Base-by-base conservation (phyloP, 2,329 filamentous ascomycete species). In the Monosporascus sp. region DNA sequence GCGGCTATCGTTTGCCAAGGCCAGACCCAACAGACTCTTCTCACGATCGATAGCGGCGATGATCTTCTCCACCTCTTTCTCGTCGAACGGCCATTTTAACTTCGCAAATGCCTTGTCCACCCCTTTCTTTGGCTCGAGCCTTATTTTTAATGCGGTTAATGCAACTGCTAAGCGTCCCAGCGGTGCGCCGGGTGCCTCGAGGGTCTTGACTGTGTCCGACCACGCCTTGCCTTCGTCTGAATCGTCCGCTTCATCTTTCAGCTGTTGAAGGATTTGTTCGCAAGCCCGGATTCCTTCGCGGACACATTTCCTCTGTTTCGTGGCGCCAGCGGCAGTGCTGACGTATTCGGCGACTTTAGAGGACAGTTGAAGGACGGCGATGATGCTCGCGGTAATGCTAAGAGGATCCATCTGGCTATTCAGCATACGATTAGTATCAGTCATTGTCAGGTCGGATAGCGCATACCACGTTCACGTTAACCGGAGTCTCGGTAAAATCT, bases 1-100 rank as follows among this genome's bases (percentile, higher is more conserved):
- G 41, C 49, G n/a, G 49, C 36, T 42, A 37, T 51, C 34, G 9
- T 46, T 54, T 6, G 42, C 38, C 22, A 54, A n/a, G n/a, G 45
- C 46, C 5, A 54, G 36, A 8, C 48, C 31, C 31, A 54, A 39
- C 18, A 54, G 41, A 34, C 5, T 34, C 20, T 58, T 58, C 45
- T 58, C 56, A 27, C 54, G 48, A 24, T 58, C 44, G n/a, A 58
- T 54, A 6, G 48, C 17, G 6, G n/a, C 36, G 25, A 58, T 22
- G 41, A 54, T 24, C 11, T 54, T 70, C 62, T 47, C 48, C 15
- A 62, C 37, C 11, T 63, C 57, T 14, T 59, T 55, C 51, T 60
- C 58, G 2, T 54, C 41, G 18, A 64, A 57, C 8, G 59, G 59
- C 60, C 60, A 62, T 48, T 52, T 60, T 18, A 60, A 36, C 4